These are phyloP conservation scores for Fusarium sp. DNA, from an alignment of 2,329 filamentous ascomycete species.

Conservation along the genomic window DNA sequence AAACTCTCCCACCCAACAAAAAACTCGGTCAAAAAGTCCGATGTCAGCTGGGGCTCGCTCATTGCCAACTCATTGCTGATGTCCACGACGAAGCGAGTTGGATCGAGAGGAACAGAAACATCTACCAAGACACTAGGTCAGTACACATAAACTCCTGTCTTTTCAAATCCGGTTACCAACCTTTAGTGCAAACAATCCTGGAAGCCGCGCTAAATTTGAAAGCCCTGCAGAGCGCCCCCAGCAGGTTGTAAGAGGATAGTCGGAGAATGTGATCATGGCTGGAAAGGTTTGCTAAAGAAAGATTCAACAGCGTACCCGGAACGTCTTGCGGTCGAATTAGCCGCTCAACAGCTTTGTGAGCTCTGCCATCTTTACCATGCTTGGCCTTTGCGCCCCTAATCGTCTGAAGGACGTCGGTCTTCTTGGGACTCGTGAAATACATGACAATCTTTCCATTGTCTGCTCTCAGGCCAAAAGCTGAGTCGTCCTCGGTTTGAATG, in stretches of 20 bases:
- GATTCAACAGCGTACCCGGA: constrained; percentile 74
- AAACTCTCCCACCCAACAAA: constrained; percentile 79
- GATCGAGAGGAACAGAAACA: constrained; percentile 70
- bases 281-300: constrained; percentile 74
- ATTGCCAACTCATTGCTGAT: constrained; percentile 72
- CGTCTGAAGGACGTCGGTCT: constrained; percentile 70
- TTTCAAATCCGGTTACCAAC: constrained; percentile 50
- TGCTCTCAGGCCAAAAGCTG: constrained; percentile 73
- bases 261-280: constrained; percentile 70
- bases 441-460: constrained; percentile 78
- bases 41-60: constrained; percentile 74
- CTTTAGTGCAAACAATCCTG: constrained; percentile 70
- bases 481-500: constrained; percentile 73
- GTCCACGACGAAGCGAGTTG: constrained; percentile 71
- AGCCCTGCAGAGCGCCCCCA: constrained; percentile 73
- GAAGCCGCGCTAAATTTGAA: constrained; percentile 74
- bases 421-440: constrained; percentile 76
- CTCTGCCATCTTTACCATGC: constrained; percentile 70
- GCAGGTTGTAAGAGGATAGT: constrained; percentile 73
- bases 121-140: constrained; percentile 54
- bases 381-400: constrained; percentile 73
- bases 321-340: constrained; percentile 77
- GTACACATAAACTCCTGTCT: not conserved
- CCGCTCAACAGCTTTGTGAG: constrained; percentile 71
- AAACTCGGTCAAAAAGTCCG: constrained; percentile 78